Evolutionary conservation across 371 early-diverging fungal genomes (phyloP).

Genomic region (Rhizopus microsporus): DNA sequence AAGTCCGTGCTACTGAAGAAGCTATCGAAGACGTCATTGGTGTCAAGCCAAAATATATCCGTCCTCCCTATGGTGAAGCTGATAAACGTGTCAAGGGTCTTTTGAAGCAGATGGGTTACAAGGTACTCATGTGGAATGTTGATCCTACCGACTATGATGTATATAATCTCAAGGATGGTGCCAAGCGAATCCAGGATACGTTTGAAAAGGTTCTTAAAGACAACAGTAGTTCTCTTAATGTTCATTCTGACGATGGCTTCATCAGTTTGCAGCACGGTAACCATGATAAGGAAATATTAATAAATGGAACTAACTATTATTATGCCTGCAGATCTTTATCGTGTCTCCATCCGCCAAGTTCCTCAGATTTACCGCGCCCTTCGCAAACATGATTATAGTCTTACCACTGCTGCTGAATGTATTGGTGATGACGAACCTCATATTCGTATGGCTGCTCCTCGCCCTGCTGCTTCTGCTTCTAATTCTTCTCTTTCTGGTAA

Average conservation of each 20-base stretch:
- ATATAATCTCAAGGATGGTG: conserved; percentile 21
- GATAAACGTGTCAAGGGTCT: conserved; percentile 50
- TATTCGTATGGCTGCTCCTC: neutral
- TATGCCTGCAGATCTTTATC: conserved; percentile 36
- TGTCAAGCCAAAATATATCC: conserved; percentile 55
- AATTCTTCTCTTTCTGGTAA: too few species aligned
- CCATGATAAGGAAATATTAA: neutral
- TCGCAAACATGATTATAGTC: conserved; percentile 20
- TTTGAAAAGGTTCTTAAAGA: conserved; percentile 24
- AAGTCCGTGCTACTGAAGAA: conserved; percentile 45
- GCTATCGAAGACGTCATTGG: conserved; percentile 51
- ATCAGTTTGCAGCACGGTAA: conserved; percentile 48
- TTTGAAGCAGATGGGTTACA: conserved; percentile 48
- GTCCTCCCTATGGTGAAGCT: conserved; percentile 62
- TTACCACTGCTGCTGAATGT: conserved; percentile 45
- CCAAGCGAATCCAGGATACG: conserved; percentile 21
- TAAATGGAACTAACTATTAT: neutral
- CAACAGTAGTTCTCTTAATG: conserved; percentile 25
- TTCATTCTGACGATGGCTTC: conserved; percentile 35
- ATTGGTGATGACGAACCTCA: conserved; percentile 35
- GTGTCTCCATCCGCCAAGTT: conserved; percentile 41
- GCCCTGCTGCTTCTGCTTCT: neutral
- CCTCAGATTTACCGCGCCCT: conserved; percentile 39
- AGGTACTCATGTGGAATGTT: conserved; percentile 53
- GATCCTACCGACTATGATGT: conserved; percentile 49